Evolutionary conservation across 306 rosid species (phyloP).

Genomic region (Sindora glabra): DNA sequence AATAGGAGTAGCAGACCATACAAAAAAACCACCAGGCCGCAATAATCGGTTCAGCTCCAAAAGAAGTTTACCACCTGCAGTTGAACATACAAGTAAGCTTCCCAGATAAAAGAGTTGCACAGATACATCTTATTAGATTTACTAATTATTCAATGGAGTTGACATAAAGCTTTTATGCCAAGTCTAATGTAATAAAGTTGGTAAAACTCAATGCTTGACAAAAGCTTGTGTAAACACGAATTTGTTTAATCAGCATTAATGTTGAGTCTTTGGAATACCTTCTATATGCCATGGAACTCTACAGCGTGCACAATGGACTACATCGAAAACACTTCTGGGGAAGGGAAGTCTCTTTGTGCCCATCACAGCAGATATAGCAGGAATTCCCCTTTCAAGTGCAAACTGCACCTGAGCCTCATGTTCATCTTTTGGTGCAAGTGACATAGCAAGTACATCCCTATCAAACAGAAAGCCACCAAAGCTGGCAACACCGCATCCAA

Average conservation of each 20-base stretch:
- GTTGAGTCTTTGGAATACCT: slow-evolving; percentile 41
- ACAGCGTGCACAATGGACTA: slow-evolving; percentile 92
- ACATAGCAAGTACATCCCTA: slow-evolving; percentile 80
- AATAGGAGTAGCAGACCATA: slow-evolving; percentile 99
- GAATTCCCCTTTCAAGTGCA: slow-evolving; percentile 99
- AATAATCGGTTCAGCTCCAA: slow-evolving; percentile 88
- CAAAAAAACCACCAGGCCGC: slow-evolving; percentile 96
- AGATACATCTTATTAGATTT: neutral
- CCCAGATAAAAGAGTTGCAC: slow-evolving; percentile 12
- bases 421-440: slow-evolving; percentile 95
- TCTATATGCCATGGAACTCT: slow-evolving; percentile 99
- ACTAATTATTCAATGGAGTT: neutral
- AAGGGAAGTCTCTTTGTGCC: slow-evolving; percentile 93
- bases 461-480: slow-evolving; percentile 95
- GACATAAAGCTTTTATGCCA: slow-evolving; percentile 5
- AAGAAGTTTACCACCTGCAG: slow-evolving; percentile 96
- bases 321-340: slow-evolving; percentile 76
- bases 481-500: slow-evolving; percentile 99
- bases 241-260: slow-evolving; percentile 10
- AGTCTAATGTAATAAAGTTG: no score
- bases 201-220: neutral
- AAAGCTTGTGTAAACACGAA: slow-evolving; percentile 12
- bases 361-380: slow-evolving; percentile 96
- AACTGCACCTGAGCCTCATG: slow-evolving; percentile 99
- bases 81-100: slow-evolving; percentile 17